Conservation (phyloP, 768 basidiomycete species). For the Trametes cubensis region DNA sequence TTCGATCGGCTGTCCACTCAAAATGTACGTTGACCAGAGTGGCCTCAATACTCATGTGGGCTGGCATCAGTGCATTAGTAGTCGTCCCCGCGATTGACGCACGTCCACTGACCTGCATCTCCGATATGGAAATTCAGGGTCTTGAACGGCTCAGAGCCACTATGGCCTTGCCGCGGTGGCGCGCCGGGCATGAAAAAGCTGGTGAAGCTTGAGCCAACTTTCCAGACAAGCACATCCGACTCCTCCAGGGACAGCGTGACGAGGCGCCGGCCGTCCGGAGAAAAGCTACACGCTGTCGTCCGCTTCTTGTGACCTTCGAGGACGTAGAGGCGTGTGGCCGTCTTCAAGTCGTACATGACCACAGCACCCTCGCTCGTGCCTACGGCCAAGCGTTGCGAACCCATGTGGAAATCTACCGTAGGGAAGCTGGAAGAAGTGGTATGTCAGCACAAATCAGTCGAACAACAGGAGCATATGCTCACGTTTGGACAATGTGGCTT, state of each 20-base stretch:
- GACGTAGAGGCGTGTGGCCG: constrained; percentile 91
- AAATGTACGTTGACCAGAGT: constrained; percentile 75
- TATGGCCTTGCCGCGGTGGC: constrained; percentile 86
- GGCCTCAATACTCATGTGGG: constrained; percentile 58
- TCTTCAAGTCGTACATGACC: constrained; percentile 95
- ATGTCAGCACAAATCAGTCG: neutral
- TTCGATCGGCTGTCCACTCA: constrained; percentile 85
- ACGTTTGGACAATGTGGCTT: constrained; percentile 94
- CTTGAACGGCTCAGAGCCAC: constrained; percentile 86
- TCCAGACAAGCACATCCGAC: constrained; percentile 87
- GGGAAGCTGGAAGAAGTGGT: constrained; percentile 63
- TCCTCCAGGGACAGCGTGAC: constrained; percentile 89
- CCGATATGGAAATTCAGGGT: constrained; percentile 84
- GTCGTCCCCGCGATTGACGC: too few species aligned
- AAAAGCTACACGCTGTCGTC: constrained; percentile 86
- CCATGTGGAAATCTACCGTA: constrained; percentile 89
- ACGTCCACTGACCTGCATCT: constrained; percentile 62
- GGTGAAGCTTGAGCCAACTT: constrained; percentile 86
- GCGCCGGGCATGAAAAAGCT: constrained; percentile 91
- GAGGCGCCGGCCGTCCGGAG: constrained; percentile 88
- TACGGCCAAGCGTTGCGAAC: constrained; percentile 85
- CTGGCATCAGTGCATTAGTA: too few species aligned
- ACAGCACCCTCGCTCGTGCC: constrained; percentile 94
- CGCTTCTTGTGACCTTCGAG: constrained; percentile 87
- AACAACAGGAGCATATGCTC: constrained; percentile 30